These are phyloP conservation scores for Leishmania braziliensis DNA, from an alignment of 208 protist genomes.

Conservation along the genomic window DNA sequence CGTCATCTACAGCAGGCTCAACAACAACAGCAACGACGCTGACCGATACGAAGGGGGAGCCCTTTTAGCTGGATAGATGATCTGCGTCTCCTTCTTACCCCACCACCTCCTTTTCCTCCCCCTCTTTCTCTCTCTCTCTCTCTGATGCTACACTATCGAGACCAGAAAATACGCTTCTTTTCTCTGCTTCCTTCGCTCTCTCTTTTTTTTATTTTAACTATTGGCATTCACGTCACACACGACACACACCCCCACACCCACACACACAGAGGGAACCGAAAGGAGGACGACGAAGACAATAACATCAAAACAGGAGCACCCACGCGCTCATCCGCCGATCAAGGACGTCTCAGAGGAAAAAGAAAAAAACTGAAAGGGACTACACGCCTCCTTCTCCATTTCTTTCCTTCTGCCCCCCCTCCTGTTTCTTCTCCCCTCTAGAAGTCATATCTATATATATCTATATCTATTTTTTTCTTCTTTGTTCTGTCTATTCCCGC, in stretches of 20 bases:
- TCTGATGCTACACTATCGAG: too few species aligned
- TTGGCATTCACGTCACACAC: too few species aligned
- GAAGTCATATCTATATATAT: not conserved
- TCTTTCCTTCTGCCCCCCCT: not conserved
- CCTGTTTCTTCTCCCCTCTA: not conserved
- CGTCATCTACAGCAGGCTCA: too few species aligned
- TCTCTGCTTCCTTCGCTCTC: too few species aligned
- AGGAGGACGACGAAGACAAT: not conserved
- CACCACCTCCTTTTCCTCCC: too few species aligned
- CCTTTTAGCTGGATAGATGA: too few species aligned
- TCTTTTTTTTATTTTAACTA: too few species aligned
- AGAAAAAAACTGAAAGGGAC: not conserved
- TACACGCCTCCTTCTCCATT: not conserved
- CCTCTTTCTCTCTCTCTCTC: too few species aligned
- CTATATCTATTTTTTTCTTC: not conserved
- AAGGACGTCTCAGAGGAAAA: not conserved
- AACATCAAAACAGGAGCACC: not conserved
- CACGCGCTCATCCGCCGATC: not conserved
- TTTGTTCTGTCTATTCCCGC: not conserved
- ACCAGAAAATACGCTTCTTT: too few species aligned
- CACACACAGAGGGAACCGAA: not conserved
- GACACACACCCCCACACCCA: not conserved
- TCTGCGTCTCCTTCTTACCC: too few species aligned
- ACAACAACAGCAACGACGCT: too few species aligned
- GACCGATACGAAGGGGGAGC: too few species aligned